A percentile compares a stretch with the other conserved stretches of the same genome.
These are phyloP conservation scores for Phialemoniopsis sp. DNA, from an alignment of 2,329 filamentous ascomycete genomes.

Conservation along the genomic window DNA sequence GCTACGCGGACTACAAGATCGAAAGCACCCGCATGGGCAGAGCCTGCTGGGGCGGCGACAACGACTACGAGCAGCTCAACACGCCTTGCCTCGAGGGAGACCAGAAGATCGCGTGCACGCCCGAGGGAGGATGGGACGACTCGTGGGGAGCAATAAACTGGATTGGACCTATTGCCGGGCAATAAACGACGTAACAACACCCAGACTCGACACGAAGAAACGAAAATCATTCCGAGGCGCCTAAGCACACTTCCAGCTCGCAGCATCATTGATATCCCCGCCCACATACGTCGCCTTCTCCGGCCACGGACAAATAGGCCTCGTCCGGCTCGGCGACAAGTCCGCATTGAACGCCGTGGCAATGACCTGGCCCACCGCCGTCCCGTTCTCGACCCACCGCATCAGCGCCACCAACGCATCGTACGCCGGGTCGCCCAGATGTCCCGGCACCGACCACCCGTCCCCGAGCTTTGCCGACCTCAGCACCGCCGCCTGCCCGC, in stretches of 20 bases:
- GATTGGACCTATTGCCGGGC: too few species aligned
- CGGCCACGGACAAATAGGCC: slow-evolving; percentile 33
- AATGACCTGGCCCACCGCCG: slow-evolving; percentile 15
- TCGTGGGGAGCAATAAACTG: too few species aligned
- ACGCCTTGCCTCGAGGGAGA: background rate
- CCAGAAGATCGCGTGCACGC: background rate
- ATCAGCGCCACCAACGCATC: slow-evolving; percentile 42
- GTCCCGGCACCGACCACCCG: slow-evolving; percentile 13
- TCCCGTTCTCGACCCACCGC: slow-evolving; percentile 29
- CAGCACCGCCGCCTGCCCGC: slow-evolving; percentile 15
- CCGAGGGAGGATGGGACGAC: background rate
- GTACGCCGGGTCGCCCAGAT: slow-evolving; percentile 33
- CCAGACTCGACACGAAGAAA: too few species aligned
- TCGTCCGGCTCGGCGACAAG: slow-evolving; percentile 3
- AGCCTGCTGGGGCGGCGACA: slow-evolving; percentile 2
- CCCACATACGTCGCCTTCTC: slow-evolving; percentile 22
- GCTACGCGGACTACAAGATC: background rate
- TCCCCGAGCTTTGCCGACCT: slow-evolving; percentile 14
- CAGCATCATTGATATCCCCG: slow-evolving; percentile 19
- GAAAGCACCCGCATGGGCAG: slow-evolving; percentile 1
- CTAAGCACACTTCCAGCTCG: slow-evolving; percentile 22
- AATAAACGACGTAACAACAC: too few species aligned
- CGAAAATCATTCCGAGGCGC: too few species aligned
- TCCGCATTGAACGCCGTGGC: slow-evolving; percentile 14
- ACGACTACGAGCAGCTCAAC: slow-evolving; percentile 4